phyloP scores from a whole-genome alignment of 2,329 filamentous ascomycete species.

The Ophiostoma australiae region DNA sequence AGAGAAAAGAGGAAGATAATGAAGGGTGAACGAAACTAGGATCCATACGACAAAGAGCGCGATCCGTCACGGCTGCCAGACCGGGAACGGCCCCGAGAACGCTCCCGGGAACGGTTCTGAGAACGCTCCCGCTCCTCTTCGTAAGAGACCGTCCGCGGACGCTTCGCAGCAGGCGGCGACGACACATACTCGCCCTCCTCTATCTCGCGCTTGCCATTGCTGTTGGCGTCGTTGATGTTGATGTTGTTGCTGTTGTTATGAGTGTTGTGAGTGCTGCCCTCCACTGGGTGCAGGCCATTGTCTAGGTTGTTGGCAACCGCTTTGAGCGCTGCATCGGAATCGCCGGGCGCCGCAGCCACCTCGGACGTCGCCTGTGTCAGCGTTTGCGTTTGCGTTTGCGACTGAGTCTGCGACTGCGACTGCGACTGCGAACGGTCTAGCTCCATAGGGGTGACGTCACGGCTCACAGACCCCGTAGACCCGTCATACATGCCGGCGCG shows the following conservation, averaged over 20 bases:
- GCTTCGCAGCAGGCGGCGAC: slow-evolving; percentile 16
- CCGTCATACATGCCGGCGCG: slow-evolving; percentile 10
- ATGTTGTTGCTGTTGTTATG: not conserved
- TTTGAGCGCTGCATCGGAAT: slow-evolving; percentile 35
- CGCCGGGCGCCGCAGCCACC: slow-evolving; percentile 28
- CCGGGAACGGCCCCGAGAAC: slow-evolving; percentile 21
- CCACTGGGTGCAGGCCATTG: slow-evolving; percentile 26
- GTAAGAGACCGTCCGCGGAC: not conserved
- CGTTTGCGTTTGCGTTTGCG: slow-evolving; percentile 10
- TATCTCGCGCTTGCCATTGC: slow-evolving; percentile 40
- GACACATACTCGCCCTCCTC: slow-evolving; percentile 32
- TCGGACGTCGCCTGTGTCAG: not conserved
- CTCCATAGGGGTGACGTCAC: slow-evolving; percentile 28
- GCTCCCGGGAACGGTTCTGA: slow-evolving; percentile 28
- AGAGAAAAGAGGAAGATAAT: slow-evolving; percentile 8
- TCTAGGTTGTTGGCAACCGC: slow-evolving; percentile 34
- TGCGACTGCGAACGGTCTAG: slow-evolving; percentile 23
- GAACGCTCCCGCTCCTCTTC: slow-evolving; percentile 26
- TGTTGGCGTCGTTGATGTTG: not conserved
- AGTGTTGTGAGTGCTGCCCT: no score
- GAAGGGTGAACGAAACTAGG: slow-evolving; percentile 9
- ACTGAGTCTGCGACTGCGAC: slow-evolving; percentile 17
- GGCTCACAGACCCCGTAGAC: slow-evolving; percentile 17
- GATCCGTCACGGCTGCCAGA: slow-evolving; percentile 8
- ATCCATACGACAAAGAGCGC: slow-evolving; percentile 13